Evolutionary conservation across 805 yeast species (phyloP).

Genomic region (Peterozyma xylosa): DNA sequence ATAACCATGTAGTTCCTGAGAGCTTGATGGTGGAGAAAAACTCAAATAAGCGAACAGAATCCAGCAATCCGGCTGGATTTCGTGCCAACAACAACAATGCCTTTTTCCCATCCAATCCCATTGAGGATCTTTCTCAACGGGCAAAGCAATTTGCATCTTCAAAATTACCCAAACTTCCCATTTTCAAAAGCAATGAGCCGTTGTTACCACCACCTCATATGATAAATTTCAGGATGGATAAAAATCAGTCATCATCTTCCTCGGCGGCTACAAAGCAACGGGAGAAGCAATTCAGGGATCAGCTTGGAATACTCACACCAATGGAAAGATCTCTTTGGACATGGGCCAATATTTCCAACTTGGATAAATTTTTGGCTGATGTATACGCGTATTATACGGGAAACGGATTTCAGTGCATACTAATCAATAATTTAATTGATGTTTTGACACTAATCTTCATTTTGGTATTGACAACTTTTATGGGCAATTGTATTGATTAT

Average conservation of each 20-base stretch:
- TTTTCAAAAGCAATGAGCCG: constrained; percentile 10
- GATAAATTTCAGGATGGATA: constrained; percentile 8
- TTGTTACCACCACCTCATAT: constrained; percentile 10
- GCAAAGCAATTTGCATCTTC: constrained; percentile 20
- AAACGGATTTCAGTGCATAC: constrained; percentile 77
- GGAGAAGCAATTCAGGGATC: constrained; percentile 18
- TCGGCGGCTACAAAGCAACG: constrained; percentile 5
- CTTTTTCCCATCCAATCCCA: not conserved
- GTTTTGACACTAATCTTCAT: constrained; percentile 73
- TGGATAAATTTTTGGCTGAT: constrained; percentile 80
- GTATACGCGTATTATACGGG: constrained; percentile 80
- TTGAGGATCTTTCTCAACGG: constrained; percentile 12
- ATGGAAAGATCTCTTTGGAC: constrained; percentile 83
- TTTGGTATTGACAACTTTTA: constrained; percentile 67
- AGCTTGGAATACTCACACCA: constrained; percentile 42
- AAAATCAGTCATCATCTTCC: not conserved
- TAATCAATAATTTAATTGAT: constrained; percentile 58
- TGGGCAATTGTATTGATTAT: constrained; percentile 76
- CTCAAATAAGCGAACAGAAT: not conserved
- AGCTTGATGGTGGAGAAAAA: constrained; percentile 17
- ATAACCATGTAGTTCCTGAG: constrained; percentile 19
- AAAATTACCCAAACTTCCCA: constrained; percentile 16
- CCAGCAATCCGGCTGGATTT: not conserved
- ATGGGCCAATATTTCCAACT: constrained; percentile 93
- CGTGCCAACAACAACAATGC: not conserved